Conservation (phyloP, 2,329 filamentous ascomycete species). For the Chrysosporium queenslandicum region DNA sequence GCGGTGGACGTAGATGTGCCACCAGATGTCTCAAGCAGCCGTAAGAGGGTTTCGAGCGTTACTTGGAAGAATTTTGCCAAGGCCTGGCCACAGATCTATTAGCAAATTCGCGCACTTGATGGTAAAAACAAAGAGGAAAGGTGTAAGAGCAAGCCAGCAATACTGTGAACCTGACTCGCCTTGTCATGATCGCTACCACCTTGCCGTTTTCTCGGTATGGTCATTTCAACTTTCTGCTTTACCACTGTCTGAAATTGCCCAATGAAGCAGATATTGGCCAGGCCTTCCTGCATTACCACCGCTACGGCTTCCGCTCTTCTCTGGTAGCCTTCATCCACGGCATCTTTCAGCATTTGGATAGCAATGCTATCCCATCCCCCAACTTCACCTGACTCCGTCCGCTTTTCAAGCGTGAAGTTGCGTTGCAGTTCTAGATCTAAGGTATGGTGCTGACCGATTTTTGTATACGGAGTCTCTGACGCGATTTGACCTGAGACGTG, state of each 20-base stretch:
- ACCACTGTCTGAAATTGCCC: constrained; percentile 42
- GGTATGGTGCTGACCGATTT: constrained; percentile 58
- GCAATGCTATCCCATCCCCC: constrained; percentile 82
- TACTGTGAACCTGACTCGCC: constrained; percentile 21
- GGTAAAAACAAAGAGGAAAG: too few species aligned
- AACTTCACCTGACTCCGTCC: constrained; percentile 40
- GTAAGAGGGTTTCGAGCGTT: constrained; percentile 61
- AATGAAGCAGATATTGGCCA: constrained; percentile 44
- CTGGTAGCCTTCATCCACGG: constrained; percentile 57
- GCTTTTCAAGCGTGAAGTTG: constrained; percentile 80
- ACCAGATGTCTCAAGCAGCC: constrained; percentile 62
- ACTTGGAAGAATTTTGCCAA: constrained; percentile 70
- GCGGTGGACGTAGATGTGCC: constrained; percentile 32
- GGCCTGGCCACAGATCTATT: constrained; percentile 37
- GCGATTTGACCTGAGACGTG: constrained; percentile 58
- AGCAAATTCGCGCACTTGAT: background rate
- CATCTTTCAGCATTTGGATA: constrained; percentile 64
- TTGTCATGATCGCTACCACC: constrained; percentile 43
- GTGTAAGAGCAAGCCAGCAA: background rate
- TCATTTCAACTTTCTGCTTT: constrained; percentile 41
- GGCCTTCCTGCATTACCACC: constrained; percentile 77
- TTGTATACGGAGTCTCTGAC: constrained; percentile 57
- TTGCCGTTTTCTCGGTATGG: constrained; percentile 39
- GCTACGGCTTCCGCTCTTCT: constrained; percentile 75
- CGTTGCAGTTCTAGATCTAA: constrained; percentile 78